Evolutionary conservation across 306 rosid genomes (phyloP).

Genomic region (Glycine tomentella): DNA sequence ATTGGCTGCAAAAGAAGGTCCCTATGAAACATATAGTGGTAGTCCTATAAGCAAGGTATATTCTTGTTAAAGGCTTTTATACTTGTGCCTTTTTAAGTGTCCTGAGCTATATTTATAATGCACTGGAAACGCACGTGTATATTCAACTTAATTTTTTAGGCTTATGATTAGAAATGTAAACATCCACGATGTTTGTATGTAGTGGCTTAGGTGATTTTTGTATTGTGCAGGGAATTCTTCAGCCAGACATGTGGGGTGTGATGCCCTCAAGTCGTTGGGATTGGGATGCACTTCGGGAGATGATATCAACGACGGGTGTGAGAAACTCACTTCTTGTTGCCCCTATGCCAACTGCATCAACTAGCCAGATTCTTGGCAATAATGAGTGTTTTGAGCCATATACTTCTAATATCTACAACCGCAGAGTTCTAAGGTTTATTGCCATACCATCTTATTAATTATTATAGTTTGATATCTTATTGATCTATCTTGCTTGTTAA

Average conservation of each 20-base stretch:
- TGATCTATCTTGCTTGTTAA: slow-evolving; percentile 35
- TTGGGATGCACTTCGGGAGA: slow-evolving; percentile 68
- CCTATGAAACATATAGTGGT: slow-evolving; percentile 83
- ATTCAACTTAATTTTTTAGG: background rate
- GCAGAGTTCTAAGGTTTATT: slow-evolving; percentile 79
- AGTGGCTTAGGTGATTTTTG: slow-evolving; percentile 27
- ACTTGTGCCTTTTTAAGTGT: background rate
- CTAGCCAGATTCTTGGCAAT: slow-evolving; percentile 95
- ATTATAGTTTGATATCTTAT: background rate
- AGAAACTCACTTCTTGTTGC: slow-evolving; percentile 92
- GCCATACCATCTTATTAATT: background rate
- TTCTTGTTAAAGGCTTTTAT: background rate
- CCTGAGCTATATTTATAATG: background rate
- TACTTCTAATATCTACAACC: slow-evolving; percentile 89
- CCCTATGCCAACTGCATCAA: slow-evolving; percentile 94
- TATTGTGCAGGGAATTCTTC: slow-evolving; percentile 75
- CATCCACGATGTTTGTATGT: background rate
- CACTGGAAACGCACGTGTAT: background rate
- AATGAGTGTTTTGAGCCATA: slow-evolving; percentile 96
- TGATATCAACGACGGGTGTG: slow-evolving; percentile 64
- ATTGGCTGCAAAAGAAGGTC: slow-evolving; percentile 78
- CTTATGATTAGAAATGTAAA: background rate
- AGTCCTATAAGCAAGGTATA: slow-evolving; percentile 89
- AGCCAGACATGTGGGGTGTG: slow-evolving; percentile 91
- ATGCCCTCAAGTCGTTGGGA: slow-evolving; percentile 79